Percentiles rank a stretch among this genome's conserved stretches.
Evolutionary conservation across 345 rosid genomes (phyloP).

Genomic region (Lumnitzera littorea): DNA sequence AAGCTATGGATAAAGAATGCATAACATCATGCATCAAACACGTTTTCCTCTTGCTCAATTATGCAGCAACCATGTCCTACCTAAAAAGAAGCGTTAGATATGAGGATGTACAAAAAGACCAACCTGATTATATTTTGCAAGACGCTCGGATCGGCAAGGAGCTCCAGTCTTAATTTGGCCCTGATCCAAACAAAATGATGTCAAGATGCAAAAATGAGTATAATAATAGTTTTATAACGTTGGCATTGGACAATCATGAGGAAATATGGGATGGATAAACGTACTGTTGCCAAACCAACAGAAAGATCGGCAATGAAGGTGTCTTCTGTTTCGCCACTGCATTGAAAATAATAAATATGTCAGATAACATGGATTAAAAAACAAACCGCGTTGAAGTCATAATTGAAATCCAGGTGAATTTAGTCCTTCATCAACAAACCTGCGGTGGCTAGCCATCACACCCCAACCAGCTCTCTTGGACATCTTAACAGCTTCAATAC

Average conservation of each 20-base stretch:
- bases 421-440: constrained; percentile 17
- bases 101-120: background rate
- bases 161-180: constrained; percentile 98
- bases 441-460: constrained; percentile 95
- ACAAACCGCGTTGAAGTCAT: background rate
- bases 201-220: background rate
- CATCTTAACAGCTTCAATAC: constrained; percentile 97
- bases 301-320: constrained; percentile 93
- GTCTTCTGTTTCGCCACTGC: constrained; percentile 97
- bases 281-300: constrained; percentile 91
- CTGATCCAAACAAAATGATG: constrained; percentile 20
- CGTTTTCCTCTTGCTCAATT: background rate
- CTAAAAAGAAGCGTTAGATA: no score
- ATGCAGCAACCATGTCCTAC: no score
- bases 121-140: constrained; percentile 95
- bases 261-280: background rate
- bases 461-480: constrained; percentile 99
- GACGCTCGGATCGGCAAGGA: constrained; percentile 97
- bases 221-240: background rate
- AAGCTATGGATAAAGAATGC: no score
- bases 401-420: background rate
- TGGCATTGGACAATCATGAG: background rate
- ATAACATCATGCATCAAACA: background rate
- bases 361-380: background rate
- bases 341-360: background rate